phyloP scores from a whole-genome alignment of 1,139 yeast species.

The Magnusiomyces paraingens region DNA sequence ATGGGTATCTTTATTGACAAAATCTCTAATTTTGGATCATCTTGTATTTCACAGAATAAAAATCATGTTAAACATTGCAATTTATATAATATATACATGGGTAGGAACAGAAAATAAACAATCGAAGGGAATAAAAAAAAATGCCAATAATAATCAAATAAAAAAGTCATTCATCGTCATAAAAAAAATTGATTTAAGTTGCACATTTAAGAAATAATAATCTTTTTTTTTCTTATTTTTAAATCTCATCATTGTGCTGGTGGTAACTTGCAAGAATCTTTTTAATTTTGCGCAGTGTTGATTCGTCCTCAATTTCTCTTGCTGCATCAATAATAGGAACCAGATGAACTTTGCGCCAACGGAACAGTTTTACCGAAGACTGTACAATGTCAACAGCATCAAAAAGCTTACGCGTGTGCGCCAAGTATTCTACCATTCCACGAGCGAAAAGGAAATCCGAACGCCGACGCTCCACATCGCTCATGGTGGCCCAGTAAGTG shows the following conservation, averaged over 20 bases:
- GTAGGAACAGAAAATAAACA: too few species aligned
- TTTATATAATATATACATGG: too few species aligned
- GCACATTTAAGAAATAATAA: too few species aligned
- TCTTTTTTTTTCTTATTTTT: not conserved
- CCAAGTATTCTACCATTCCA: slow-evolving; percentile 51
- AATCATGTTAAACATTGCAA: too few species aligned
- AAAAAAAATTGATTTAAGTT: too few species aligned
- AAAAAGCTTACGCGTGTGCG: slow-evolving; percentile 46
- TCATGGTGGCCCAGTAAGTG: slow-evolving; percentile 39
- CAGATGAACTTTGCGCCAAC: slow-evolving; percentile 47
- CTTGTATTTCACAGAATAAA: too few species aligned
- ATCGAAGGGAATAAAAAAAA: too few species aligned
- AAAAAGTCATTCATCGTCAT: too few species aligned
- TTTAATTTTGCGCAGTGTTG: slow-evolving; percentile 27
- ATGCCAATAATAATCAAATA: too few species aligned
- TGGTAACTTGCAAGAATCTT: slow-evolving; percentile 13
- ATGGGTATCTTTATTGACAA: too few species aligned
- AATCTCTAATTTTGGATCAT: too few species aligned
- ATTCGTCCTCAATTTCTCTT: slow-evolving; percentile 40
- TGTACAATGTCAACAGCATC: slow-evolving; percentile 67
- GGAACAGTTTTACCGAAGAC: slow-evolving; percentile 61
- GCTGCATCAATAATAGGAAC: slow-evolving; percentile 27
- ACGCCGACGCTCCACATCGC: slow-evolving; percentile 38
- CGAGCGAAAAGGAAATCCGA: slow-evolving; percentile 66
- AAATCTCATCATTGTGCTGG: not conserved